Conservation (phyloP, 495 filamentous ascomycete species). For the Massariosphaeria phaeospora region DNA sequence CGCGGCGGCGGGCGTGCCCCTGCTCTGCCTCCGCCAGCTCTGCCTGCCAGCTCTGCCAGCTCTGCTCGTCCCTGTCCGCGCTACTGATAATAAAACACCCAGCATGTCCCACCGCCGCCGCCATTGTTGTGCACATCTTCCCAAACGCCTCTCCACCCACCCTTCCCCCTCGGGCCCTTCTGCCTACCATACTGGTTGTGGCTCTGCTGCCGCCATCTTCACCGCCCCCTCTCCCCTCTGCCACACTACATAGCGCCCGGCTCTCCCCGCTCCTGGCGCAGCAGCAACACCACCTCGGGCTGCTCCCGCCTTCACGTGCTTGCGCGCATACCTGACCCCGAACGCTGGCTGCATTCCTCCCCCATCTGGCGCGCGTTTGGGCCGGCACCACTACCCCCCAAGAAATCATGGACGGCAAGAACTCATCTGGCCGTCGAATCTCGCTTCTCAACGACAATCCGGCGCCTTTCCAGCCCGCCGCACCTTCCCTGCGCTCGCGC, state of each 20-base stretch:
- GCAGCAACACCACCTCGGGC: neutral
- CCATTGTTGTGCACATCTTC: neutral
- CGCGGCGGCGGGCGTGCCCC: no score
- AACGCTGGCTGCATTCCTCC: conserved; percentile 14
- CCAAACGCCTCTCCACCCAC: neutral
- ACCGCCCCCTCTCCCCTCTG: neutral
- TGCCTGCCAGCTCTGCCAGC: neutral
- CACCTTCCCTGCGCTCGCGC: conserved; percentile 31
- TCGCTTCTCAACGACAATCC: conserved; percentile 33
- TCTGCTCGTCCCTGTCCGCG: conserved; percentile 25
- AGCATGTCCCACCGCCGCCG: conserved; percentile 27
- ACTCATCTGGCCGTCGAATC: conserved; percentile 33
- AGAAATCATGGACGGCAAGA: conserved; percentile 35
- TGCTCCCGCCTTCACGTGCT: neutral
- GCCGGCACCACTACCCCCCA: neutral
- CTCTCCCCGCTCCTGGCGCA: neutral
- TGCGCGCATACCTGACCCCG: neutral
- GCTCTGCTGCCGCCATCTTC: neutral
- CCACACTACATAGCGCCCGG: neutral
- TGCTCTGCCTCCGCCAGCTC: no score
- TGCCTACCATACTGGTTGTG: neutral
- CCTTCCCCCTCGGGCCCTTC: neutral
- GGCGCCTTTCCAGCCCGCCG: conserved; percentile 1
- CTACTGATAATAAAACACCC: conserved; percentile 24
- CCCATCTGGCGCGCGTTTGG: conserved; percentile 16